Evolutionary conservation across 2,329 filamentous ascomycete species (phyloP).

Genomic region (Fusarium napiforme): DNA sequence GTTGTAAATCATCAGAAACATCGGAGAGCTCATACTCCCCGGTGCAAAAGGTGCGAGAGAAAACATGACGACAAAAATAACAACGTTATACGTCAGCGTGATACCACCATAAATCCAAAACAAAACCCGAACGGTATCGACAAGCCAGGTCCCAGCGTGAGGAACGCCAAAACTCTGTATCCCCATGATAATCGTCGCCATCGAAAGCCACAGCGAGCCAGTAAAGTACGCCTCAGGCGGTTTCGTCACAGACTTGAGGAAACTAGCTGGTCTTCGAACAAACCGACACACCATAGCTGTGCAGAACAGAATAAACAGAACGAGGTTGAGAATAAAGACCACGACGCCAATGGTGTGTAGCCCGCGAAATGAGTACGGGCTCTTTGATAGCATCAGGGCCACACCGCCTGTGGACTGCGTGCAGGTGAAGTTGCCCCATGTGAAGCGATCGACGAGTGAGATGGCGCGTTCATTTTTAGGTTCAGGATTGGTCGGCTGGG

Average conservation of each 20-base stretch:
- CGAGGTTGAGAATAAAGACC: neutral
- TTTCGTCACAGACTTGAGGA: neutral
- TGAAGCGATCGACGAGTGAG: neutral
- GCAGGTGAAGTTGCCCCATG: conserved; percentile 12
- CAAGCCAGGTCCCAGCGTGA: neutral
- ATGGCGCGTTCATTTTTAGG: neutral
- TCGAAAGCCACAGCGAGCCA: neutral
- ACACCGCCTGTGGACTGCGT: conserved; percentile 5
- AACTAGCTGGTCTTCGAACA: neutral
- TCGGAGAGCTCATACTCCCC: conserved; percentile 10
- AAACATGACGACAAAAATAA: conserved; percentile 5
- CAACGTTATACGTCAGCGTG: neutral
- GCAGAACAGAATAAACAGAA: neutral
- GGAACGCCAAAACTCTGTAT: conserved; percentile 11
- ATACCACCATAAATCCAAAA: neutral
- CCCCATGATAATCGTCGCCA: conserved; percentile 7
- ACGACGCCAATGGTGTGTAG: neutral
- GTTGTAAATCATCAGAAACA: conserved; percentile 14
- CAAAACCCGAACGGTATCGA: neutral
- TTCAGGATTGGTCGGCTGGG: neutral
- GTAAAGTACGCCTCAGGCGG: conserved; percentile 9
- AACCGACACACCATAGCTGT: neutral
- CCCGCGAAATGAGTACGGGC: neutral
- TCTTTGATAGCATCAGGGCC: conserved; percentile 2
- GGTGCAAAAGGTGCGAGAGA: neutral